Conservation (phyloP, 2,329 filamentous ascomycete species). For the Dactylella cylindrospora region DNA sequence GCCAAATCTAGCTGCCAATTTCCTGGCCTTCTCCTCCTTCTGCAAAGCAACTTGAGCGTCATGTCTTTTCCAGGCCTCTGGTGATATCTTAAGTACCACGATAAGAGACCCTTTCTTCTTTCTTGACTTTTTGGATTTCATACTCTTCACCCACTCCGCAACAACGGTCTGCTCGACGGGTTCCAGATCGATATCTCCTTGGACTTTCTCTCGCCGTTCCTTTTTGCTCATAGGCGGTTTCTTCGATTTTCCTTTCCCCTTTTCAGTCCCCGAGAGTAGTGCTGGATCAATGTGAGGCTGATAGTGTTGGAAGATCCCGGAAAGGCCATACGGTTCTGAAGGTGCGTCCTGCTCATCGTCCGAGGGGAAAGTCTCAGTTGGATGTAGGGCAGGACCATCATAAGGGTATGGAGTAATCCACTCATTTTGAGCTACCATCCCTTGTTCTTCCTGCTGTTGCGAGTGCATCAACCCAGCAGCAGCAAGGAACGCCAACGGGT, state of each 20-base stretch:
- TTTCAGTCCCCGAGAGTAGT: not conserved
- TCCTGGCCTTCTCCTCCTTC: constrained; percentile 38
- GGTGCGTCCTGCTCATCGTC: constrained; percentile 21
- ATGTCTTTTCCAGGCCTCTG: constrained; percentile 40
- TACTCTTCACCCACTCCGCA: constrained; percentile 36
- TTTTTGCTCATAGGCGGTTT: constrained; percentile 13
- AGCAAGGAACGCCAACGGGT: constrained; percentile 44
- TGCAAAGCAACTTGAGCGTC: constrained; percentile 15
- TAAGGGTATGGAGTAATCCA: constrained; percentile 22
- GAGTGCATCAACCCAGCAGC: constrained; percentile 44
- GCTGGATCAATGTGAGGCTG: constrained; percentile 18
- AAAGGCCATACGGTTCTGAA: constrained; percentile 24
- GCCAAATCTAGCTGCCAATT: constrained; percentile 29
- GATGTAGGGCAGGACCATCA: constrained; percentile 17
- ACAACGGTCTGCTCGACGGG: constrained; percentile 23
- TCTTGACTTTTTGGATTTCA: constrained; percentile 32
- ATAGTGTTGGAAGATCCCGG: constrained; percentile 5
- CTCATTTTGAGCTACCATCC: not conserved
- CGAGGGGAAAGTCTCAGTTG: constrained; percentile 17
- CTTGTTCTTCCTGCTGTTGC: constrained; percentile 23
- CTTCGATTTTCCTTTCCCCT: constrained; percentile 19
- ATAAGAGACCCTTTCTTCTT: constrained; percentile 27
- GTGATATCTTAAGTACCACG: constrained; percentile 29
- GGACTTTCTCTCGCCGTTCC: constrained; percentile 29
- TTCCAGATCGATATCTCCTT: constrained; percentile 29